Base-by-base conservation (phyloP, 495 filamentous ascomycete species). In the Symbiotaphrina buchneri region DNA sequence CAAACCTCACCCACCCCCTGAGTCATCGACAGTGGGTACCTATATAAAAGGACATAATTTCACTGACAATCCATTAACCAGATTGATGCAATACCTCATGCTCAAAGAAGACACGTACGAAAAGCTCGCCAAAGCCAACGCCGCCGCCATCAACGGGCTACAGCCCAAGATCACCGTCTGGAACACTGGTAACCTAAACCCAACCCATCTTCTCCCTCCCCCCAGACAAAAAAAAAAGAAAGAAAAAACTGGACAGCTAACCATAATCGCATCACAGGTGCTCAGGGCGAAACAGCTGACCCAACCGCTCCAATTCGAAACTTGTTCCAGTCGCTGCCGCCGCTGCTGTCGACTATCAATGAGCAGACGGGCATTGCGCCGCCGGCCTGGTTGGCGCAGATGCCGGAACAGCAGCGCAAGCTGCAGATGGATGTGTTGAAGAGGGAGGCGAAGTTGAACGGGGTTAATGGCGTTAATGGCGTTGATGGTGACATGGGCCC, bases 101-200 rank as follows among this genome's bases (percentile, higher is more conserved):
- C 68, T 77, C 44, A 63, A 75, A 52, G 67, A 70, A 45, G 63
- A 62, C 39, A 65, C 65, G 1, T 74, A 72, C 39, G 55, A 64
- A 30, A 53, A 66, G 39, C 59, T 77, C 27, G 71, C 71, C 33
- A 65, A 69, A 39, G 68, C 68, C 26, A 77, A 77, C 40, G 79
- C 72, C 15, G 40, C 55, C 23, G 79, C 77, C 15, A 63, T 87
- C 48, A 55, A 69, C 27, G 79, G 79, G 29, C 52, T 87, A 40
- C 65, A 79, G 42, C 79, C 79, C 33, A 87, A 84, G 68, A 87
- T 87, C 51, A 80, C 67, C 29, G 63, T 81, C 6, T 87, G 79
- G 79, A 84, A 83, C 48, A 84, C 79, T 20, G 76, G 73, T 14
- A 45, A 47, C 21, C 41, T 34, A 25, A 39, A 25, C 22, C 22